Evolutionary conservation across 257 asterid genomes (phyloP).

Genomic region (Nicotiana tomentosiformis): DNA sequence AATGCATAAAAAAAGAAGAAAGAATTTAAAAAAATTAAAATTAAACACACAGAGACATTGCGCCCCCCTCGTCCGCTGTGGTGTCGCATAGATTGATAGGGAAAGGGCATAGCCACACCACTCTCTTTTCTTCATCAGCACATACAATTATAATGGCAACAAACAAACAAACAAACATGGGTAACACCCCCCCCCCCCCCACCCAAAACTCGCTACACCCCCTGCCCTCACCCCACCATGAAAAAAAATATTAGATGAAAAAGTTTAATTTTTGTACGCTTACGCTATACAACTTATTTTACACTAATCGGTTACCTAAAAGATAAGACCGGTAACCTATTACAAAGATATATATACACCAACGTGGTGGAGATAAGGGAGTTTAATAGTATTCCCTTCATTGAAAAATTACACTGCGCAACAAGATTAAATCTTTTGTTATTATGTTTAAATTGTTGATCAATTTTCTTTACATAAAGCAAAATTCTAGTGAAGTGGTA

Average conservation of each 20-base stretch:
- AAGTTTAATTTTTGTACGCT: not conserved
- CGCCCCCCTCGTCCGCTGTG: conserved; percentile 5
- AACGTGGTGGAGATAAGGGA: no score
- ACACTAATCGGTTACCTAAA: not conserved
- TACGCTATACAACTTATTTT: not conserved
- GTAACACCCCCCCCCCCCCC: not conserved
- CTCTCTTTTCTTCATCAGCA: not conserved
- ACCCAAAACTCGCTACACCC: no score
- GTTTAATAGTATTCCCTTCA: no score
- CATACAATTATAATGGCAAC: not conserved
- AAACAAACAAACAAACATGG: conserved; percentile 1
- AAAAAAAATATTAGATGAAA: not conserved
- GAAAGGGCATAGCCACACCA: conserved; percentile 3
- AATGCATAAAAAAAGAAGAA: not conserved
- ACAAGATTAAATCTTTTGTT: no score
- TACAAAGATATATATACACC: no score
- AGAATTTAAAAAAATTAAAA: not conserved
- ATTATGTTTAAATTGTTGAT: no score
- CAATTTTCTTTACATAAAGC: no score
- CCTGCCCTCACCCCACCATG: not conserved
- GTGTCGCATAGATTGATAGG: not conserved
- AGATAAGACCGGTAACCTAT: no score
- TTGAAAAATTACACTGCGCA: no score
- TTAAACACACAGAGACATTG: not conserved
- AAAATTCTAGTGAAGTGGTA: no score